Evolutionary conservation across 352 stramenopile species (phyloP), one percentile per base, ranked within the genome.

Genomic region (Globisporangium viniferum): DNA sequence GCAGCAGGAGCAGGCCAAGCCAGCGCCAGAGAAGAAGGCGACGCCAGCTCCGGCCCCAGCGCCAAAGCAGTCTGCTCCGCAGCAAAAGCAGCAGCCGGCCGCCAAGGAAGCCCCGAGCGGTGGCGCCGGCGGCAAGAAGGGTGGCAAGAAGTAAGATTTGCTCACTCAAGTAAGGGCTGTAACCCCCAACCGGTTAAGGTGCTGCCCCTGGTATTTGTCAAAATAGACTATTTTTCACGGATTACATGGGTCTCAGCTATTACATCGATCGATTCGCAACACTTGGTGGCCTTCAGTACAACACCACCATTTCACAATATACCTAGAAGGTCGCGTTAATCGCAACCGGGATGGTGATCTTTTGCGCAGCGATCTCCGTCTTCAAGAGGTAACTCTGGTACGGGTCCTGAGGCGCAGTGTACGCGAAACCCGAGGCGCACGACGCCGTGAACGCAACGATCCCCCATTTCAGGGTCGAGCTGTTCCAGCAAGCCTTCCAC

Each of bases 391-490:
- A 57, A 53, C 59, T 62, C 53, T 68, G 62, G 53, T 62, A 68
- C 51, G 62, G 31, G 14, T 68, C 53, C 8, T 46, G 39, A 1
- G 62, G 62, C 24, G 62, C 62, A 9, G 51, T 59, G 51, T 41
- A 68, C 8, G 72, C 51, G 55, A 75, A 89, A 0, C 80, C 80
- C 18, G 67, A 58, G 1, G 78, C 70, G 49, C 82, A 90, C 31
- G 59, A 74, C 9, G 78, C 76, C 35, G 77, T 70, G 54, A 84
- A 76, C 31, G 48, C 39, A 12, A 88, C 82, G 31, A 89, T 73
- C 54, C 73, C 63, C 82, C 82, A 90, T 24, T 61, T 66, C 33
- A 68, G 53, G 5, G 73, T 73, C 39, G 77, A 69, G 56, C 75
- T 75, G 60, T 61, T 82, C 20, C 63, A 78, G 36, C 75, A 82